Conservation (phyloP, 2,329 filamentous ascomycete genomes). For the Aspergillus tanneri region DNA sequence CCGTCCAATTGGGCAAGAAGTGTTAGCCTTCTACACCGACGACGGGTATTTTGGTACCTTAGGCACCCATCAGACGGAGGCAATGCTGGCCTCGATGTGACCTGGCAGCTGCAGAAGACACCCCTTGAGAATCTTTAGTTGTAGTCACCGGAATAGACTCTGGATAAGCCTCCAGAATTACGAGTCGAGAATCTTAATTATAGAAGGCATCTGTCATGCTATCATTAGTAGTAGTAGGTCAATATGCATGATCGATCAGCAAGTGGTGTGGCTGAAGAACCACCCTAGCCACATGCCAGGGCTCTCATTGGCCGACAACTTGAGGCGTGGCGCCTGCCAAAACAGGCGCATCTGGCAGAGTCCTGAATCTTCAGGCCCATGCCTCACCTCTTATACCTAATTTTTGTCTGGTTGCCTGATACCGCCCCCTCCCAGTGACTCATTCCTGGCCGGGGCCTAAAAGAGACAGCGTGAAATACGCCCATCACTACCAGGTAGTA, state of each 20-base stretch:
- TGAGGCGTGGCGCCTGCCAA: constrained; percentile 13
- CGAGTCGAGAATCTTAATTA: neutral
- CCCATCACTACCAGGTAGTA: neutral
- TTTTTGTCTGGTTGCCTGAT: constrained; percentile 15
- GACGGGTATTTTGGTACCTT: constrained; percentile 6
- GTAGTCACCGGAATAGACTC: too few relatives aligned
- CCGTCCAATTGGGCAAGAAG: constrained; percentile 4
- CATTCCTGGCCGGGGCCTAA: constrained; percentile 15
- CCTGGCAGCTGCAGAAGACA: constrained; percentile 3
- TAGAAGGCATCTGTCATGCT: neutral
- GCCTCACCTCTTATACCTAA: neutral
- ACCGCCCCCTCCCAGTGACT: constrained; percentile 9
- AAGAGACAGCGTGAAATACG: neutral
- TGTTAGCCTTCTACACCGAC: neutral
- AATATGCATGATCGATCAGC: neutral
- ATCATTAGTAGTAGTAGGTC: neutral
- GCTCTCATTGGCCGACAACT: constrained; percentile 10
- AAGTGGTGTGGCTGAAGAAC: constrained; percentile 14
- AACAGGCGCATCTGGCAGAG: neutral
- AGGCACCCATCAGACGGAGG: constrained; percentile 3
- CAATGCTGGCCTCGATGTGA: constrained; percentile 3
- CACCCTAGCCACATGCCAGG: constrained; percentile 8
- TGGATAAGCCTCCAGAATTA: too few relatives aligned
- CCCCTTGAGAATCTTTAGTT: too few relatives aligned
- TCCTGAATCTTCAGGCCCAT: neutral